phyloP scores from a whole-genome alignment of 768 basidiomycete species.

The Termitomyces sp. region DNA sequence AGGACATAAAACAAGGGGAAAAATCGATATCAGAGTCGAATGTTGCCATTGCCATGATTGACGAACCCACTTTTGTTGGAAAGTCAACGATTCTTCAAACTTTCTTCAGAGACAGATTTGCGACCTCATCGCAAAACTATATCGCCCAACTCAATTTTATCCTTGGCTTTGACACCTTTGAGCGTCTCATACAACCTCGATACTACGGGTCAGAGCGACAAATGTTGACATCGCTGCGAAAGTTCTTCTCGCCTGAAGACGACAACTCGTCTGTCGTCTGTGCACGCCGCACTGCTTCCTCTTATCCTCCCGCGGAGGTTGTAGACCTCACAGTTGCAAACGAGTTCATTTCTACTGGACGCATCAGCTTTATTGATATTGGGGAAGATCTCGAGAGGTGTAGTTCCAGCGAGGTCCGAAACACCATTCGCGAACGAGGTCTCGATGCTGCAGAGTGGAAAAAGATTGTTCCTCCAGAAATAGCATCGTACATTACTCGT shows the following conservation, averaged over 20 bases:
- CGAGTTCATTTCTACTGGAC: conserved; percentile 45
- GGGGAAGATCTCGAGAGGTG: conserved; percentile 47
- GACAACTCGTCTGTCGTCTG: conserved; percentile 56
- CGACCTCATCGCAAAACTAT: conserved; percentile 10
- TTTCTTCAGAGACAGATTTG: conserved; percentile 40
- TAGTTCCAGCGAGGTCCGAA: conserved; percentile 69
- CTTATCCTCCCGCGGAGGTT: conserved; percentile 4
- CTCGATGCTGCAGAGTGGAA: conserved; percentile 15
- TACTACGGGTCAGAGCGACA: conserved; percentile 59
- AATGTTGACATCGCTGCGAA: conserved; percentile 52
- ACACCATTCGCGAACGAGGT: conserved; percentile 28
- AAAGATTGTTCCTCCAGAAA: conserved; percentile 12
- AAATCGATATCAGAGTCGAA: conserved; percentile 27
- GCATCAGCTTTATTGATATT: conserved; percentile 60
- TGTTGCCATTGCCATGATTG: conserved; percentile 74
- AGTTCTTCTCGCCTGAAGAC: conserved; percentile 52
- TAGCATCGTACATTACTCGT: conserved; percentile 16
- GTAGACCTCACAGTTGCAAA: conserved; percentile 27
- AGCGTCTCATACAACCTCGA: conserved; percentile 67
- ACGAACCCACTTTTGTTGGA: conserved; percentile 85
- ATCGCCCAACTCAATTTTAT: conserved; percentile 59
- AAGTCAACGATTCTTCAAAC: conserved; percentile 61
- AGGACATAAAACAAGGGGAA: conserved; percentile 29
- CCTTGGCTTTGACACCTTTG: conserved; percentile 81
- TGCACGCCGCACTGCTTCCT: conserved; percentile 37